These are phyloP conservation scores for Tulasnella sp. DNA, from an alignment of 768 basidiomycete genomes.

Conservation along the genomic window DNA sequence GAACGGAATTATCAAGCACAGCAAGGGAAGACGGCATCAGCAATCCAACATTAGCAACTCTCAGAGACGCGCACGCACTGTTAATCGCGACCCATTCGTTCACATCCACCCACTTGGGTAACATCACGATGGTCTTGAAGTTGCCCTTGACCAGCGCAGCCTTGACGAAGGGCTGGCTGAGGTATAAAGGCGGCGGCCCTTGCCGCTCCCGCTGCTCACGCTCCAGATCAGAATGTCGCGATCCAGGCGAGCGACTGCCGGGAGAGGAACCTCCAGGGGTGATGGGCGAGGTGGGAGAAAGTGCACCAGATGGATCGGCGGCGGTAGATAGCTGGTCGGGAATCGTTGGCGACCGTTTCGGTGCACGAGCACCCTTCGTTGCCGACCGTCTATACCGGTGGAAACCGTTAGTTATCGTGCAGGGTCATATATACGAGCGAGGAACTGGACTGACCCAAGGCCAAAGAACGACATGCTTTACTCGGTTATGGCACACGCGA, in stretches of 20 bases:
- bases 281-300: slow-evolving; percentile 16
- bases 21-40: neutral
- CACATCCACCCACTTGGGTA: slow-evolving; percentile 91
- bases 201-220: slow-evolving; percentile 12
- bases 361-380: slow-evolving; percentile 13
- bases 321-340: slow-evolving; percentile 5
- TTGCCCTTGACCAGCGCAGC: slow-evolving; percentile 95
- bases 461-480: slow-evolving; percentile 22
- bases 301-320: neutral
- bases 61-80: slow-evolving; percentile 48
- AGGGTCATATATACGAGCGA: neutral
- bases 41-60: neutral
- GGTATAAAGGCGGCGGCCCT: slow-evolving; percentile 58
- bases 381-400: slow-evolving; percentile 17
- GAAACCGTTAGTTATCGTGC: slow-evolving; percentile 12
- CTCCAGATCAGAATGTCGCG: neutral
- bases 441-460: slow-evolving; percentile 14
- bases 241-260: neutral
- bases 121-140: slow-evolving; percentile 96
- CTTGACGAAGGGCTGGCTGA: slow-evolving; percentile 92
- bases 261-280: neutral
- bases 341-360: slow-evolving; percentile 23
- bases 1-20: too few relatives aligned
- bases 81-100: slow-evolving; percentile 98
- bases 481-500: neutral